Conservation (phyloP, 1,139 yeast genomes). For the Barnettozyma hawaiiensis region DNA sequence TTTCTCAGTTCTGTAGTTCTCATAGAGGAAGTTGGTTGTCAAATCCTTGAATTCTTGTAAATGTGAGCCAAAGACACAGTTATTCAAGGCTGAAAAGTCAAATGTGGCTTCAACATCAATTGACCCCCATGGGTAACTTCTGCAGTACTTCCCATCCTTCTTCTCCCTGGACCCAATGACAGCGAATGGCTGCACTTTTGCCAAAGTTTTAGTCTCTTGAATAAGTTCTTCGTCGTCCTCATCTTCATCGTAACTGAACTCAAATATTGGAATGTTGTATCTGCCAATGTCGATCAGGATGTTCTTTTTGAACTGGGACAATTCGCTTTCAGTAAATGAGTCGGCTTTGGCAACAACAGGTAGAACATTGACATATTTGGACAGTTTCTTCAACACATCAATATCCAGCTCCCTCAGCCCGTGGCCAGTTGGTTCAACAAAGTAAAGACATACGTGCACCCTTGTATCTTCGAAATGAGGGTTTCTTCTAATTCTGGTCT, state of each 20-base stretch:
- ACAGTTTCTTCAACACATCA: constrained; percentile 58
- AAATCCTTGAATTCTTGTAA: constrained; percentile 76
- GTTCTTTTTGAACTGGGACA: constrained; percentile 46
- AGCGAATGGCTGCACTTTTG: constrained; percentile 66
- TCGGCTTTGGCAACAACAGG: constrained; percentile 72
- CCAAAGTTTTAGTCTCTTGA: constrained; percentile 58
- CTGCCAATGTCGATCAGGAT: constrained; percentile 54
- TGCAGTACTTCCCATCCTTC: constrained; percentile 50
- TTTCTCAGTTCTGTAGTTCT: constrained; percentile 72
- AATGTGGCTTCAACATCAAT: constrained; percentile 56
- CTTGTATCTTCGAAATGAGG: constrained; percentile 75
- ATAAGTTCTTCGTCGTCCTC: constrained; percentile 62
- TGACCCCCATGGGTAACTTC: constrained; percentile 76
- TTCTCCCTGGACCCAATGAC: constrained; percentile 59
- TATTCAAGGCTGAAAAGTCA: constrained; percentile 58
- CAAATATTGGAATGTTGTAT: constrained; percentile 66
- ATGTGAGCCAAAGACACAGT: constrained; percentile 68
- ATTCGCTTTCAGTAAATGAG: constrained; percentile 56
- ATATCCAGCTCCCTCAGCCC: constrained; percentile 71
- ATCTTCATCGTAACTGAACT: constrained; percentile 47
- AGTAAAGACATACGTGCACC: constrained; percentile 67
- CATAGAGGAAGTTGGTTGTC: constrained; percentile 74
- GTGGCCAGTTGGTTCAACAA: constrained; percentile 72
- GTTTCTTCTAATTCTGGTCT: constrained; percentile 70
- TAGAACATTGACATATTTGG: constrained; percentile 65